Evolutionary conservation across 345 rosid genomes (phyloP).

Genomic region (Eucalyptus fibrosa): DNA sequence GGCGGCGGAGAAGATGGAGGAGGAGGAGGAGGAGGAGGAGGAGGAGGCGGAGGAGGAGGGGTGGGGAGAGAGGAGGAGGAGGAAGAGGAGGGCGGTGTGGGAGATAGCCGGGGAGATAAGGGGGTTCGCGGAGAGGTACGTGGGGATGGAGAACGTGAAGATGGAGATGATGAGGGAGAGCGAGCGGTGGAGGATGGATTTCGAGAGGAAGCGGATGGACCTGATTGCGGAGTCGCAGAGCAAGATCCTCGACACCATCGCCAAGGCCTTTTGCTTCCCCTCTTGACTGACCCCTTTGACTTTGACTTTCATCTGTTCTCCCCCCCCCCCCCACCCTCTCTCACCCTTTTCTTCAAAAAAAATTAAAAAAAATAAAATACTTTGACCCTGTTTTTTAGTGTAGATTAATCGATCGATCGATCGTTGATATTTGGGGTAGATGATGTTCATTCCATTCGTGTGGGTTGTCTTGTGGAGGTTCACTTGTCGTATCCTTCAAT

Average conservation of each 20-base stretch:
- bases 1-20: constrained; percentile 7
- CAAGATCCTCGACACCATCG: constrained; percentile 40
- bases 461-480: not conserved
- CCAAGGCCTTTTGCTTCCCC: constrained; percentile 5
- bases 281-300: not conserved
- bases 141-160: constrained; percentile 54
- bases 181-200: constrained; percentile 40
- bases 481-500: not conserved
- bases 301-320: not conserved
- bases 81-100: constrained; percentile 9
- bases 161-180: constrained; percentile 56
- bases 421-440: not conserved
- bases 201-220: constrained; percentile 50
- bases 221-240: constrained; percentile 45
- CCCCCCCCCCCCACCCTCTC: not conserved
- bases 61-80: not conserved
- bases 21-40: not conserved
- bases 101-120: constrained; percentile 46
- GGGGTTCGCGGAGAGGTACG: constrained; percentile 41
- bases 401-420: not conserved
- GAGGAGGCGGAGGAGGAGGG: not conserved
- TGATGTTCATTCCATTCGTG: not conserved
- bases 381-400: not conserved
- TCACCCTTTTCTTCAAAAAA: not conserved
- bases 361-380: not conserved